Evolutionary conservation across 2,329 filamentous ascomycete genomes (phyloP).

Genomic region (Fusarium buharicum): DNA sequence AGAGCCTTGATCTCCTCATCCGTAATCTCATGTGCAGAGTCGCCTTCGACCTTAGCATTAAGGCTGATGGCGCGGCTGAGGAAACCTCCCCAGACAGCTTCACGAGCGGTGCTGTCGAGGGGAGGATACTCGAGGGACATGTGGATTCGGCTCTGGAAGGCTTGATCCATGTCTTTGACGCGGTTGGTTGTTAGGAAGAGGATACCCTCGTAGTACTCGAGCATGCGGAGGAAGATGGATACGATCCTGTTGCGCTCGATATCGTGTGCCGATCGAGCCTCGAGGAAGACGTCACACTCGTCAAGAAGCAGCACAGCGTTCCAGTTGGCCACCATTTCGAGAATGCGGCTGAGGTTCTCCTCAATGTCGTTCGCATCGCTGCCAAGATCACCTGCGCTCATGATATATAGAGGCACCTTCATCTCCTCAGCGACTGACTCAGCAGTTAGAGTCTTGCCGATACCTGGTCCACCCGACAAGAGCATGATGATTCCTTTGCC

Average conservation of each 20-base stretch:
- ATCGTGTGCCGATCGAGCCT: constrained; percentile 50
- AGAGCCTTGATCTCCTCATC: constrained; percentile 51
- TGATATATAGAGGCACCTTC: constrained; percentile 60
- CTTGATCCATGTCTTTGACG: constrained; percentile 57
- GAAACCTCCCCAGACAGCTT: constrained; percentile 55
- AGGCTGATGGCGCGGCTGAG: constrained; percentile 47
- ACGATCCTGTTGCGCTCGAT: constrained; percentile 50
- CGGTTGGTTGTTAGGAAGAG: constrained; percentile 63
- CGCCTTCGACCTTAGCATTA: constrained; percentile 35
- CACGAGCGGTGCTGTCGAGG: constrained; percentile 52
- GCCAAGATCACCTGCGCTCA: constrained; percentile 75
- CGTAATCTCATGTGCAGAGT: constrained; percentile 46
- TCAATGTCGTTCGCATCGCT: constrained; percentile 73
- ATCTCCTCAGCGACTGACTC: constrained; percentile 62
- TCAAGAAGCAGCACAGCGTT: constrained; percentile 53
- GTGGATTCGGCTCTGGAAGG: constrained; percentile 61
- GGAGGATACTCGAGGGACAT: constrained; percentile 59
- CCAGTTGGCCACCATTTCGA: constrained; percentile 74
- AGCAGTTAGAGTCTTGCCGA: constrained; percentile 62
- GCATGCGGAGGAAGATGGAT: constrained; percentile 55
- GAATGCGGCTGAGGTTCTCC: constrained; percentile 59
- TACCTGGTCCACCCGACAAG: constrained; percentile 59
- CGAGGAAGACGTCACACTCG: constrained; percentile 57
- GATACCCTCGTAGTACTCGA: constrained; percentile 61
- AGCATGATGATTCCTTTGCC: constrained; percentile 62